Base-by-base conservation (phyloP, 768 basidiomycete genomes). In the Naganishia onofrii region DNA sequence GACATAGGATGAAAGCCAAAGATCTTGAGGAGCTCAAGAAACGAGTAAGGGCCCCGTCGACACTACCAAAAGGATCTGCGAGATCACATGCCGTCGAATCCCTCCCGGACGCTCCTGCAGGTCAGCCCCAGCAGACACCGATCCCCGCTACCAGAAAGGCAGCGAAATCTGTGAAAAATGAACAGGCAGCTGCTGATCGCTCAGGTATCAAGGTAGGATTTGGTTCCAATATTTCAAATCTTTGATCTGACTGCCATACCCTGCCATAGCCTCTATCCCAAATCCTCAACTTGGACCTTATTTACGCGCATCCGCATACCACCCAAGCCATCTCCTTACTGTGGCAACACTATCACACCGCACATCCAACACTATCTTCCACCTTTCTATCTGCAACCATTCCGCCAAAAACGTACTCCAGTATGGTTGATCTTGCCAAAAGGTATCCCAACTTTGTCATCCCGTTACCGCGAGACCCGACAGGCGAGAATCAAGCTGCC, bases 261-360 rank as follows among this genome's bases (percentile, higher is more conserved):
- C 19, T 51, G 10, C 66, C 7, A 0, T 75, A 97, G 95, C 89
- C 93, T 12, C 84, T 98, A 26, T 86, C 88, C 3, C 87, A 85
- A 10, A 88, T 96, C 71, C 83, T 97, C 74, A 93, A 96, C 79
- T 79, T 94, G 15, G 82, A 87, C 23, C 86, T 87, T 66, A 81
- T 76, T 21, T 94, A 28, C 75, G 90, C 68, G 82, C 85, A 29
- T 85, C 85, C 12, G 86, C 89, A 0, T 90, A 92, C 78, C 88
- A 89, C 2, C 67, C 87, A 6, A 85, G 90, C 91, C 77, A 85
- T 99, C 74, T 85, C 88, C 3, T 85, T 88, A 0, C 84, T 97
- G 0, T 98, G 95, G 95, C 90, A 87, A 3, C 85, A 90, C 0
- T 97, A 94, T 76, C 94, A 98, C 78, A 85, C 87, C 17, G 87